phyloP scores from a whole-genome alignment of 805 yeast species.

The Jamesozyma lodderae region DNA sequence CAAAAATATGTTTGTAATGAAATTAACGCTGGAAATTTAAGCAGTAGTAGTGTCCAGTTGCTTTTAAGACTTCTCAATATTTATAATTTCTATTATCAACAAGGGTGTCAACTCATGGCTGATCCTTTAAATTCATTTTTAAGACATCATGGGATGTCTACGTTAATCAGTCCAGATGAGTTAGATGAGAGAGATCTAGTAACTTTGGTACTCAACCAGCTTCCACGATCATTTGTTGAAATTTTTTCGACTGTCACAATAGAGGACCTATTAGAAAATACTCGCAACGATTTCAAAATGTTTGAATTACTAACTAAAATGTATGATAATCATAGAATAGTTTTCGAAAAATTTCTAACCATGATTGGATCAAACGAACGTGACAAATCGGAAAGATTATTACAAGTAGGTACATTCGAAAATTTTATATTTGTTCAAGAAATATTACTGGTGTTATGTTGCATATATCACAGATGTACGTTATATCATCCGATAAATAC shows the following conservation, averaged over 20 bases:
- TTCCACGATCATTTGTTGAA: no score
- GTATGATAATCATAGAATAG: constrained; percentile 11
- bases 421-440: constrained; percentile 17
- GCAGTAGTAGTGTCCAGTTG: no score
- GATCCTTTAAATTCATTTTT: no score
- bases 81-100: no score
- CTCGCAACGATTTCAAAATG: constrained; percentile 16
- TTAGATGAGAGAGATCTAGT: no score
- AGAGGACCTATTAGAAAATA: constrained; percentile 5
- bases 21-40: no score
- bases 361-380: constrained; percentile 1
- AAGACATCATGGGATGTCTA: no score
- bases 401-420: constrained; percentile 7
- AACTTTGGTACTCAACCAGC: no score
- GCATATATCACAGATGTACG: constrained; percentile 20
- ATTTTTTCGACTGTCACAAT: constrained; percentile 9
- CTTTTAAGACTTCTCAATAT: no score
- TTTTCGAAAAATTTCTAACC: constrained; percentile 10
- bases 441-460: constrained; percentile 17
- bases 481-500: constrained; percentile 15
- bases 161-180: no score
- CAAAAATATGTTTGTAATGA: no score
- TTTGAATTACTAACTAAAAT: constrained; percentile 13
- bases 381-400: background rate
- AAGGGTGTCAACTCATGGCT: no score